These are phyloP conservation scores for Gentiana macrophylla DNA, from an alignment of 257 asterid genomes.

Conservation along the genomic window DNA sequence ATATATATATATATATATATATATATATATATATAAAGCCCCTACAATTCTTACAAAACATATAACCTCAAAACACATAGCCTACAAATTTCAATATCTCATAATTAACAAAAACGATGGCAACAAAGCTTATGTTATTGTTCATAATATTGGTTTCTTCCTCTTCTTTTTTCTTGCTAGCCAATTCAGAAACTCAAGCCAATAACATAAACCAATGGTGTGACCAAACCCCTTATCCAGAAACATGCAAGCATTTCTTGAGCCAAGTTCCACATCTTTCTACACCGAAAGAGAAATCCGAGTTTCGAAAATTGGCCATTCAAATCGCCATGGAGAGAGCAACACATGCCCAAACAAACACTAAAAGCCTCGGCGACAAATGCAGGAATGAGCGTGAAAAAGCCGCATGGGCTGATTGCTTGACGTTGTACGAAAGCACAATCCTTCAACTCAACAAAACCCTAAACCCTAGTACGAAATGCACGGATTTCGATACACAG, in stretches of 20 bases:
- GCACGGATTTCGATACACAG: slow-evolving; percentile 48
- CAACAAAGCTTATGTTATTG: slow-evolving; percentile 11
- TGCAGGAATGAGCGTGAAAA: slow-evolving; percentile 40
- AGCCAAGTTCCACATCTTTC: slow-evolving; percentile 7
- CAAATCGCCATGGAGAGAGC: slow-evolving; percentile 43
- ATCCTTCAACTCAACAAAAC: slow-evolving; percentile 53
- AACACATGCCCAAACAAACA: slow-evolving; percentile 24
- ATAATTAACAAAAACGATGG: slow-evolving; percentile 6
- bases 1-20: too few species aligned
- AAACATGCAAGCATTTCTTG: slow-evolving; percentile 51
- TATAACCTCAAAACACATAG: too few species aligned
- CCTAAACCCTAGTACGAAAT: slow-evolving; percentile 23
- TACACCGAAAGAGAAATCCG: slow-evolving; percentile 26
- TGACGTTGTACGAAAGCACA: slow-evolving; percentile 36
- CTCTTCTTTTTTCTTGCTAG: slow-evolving; percentile 11
- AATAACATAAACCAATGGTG: slow-evolving; percentile 38
- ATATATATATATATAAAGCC: too few species aligned
- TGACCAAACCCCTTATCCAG: slow-evolving; percentile 58
- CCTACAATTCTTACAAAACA: too few species aligned
- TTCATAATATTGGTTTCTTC: slow-evolving; percentile 15
- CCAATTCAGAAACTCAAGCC: slow-evolving; percentile 11
- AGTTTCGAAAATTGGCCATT: slow-evolving; percentile 38
- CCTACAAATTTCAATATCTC: too few species aligned
- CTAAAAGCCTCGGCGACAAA: slow-evolving; percentile 28
- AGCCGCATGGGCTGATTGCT: slow-evolving; percentile 72